Percentiles rank a stretch among this genome's conserved stretches.
phyloP scores from a whole-genome alignment of 2,329 filamentous ascomycete genomes.

The Tolypocladium pustulatum region DNA sequence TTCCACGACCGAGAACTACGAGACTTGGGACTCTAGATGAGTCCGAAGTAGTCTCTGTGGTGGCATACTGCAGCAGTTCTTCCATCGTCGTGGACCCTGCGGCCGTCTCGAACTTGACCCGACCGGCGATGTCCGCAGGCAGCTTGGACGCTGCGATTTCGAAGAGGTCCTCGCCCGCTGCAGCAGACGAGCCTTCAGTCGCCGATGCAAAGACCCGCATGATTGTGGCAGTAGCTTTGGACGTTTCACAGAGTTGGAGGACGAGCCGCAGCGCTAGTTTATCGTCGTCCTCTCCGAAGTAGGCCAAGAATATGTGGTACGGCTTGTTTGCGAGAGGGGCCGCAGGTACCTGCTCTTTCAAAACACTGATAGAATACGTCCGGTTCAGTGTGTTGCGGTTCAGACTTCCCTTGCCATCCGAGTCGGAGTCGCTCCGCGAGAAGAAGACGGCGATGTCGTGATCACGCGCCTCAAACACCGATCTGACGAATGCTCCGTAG shows the following conservation, averaged over 20 bases:
- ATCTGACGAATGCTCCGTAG: conserved; percentile 66
- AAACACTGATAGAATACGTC: conserved; percentile 47
- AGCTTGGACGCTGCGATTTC: conserved; percentile 4
- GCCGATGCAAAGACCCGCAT: conserved; percentile 25
- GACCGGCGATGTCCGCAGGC: conserved; percentile 3
- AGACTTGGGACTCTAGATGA: conserved; percentile 6
- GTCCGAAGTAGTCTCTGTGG: conserved; percentile 3
- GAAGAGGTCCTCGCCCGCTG: conserved; percentile 4
- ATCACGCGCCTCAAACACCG: conserved; percentile 51
- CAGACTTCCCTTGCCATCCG: conserved; percentile 19
- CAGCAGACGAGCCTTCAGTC: not conserved
- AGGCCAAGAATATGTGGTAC: conserved; percentile 81
- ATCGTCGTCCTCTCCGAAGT: conserved; percentile 77
- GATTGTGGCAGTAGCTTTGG: conserved; percentile 68
- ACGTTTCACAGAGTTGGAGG: conserved; percentile 72
- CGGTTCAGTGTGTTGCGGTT: conserved; percentile 33
- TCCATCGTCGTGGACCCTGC: conserved; percentile 8
- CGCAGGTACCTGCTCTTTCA: conserved; percentile 42
- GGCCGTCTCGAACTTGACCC: conserved; percentile 11
- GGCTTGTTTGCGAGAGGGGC: conserved; percentile 54
- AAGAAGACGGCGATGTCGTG: conserved; percentile 75
- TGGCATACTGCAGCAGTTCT: conserved; percentile 11
- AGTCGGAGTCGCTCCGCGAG: conserved; percentile 42
- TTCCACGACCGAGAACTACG: conserved; percentile 13
- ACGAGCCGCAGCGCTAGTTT: conserved; percentile 68